Percentiles rank a stretch among this genome's conserved stretches.
Evolutionary conservation across 2,329 filamentous ascomycete species (phyloP).

Genomic region (Cladosporium sp.): DNA sequence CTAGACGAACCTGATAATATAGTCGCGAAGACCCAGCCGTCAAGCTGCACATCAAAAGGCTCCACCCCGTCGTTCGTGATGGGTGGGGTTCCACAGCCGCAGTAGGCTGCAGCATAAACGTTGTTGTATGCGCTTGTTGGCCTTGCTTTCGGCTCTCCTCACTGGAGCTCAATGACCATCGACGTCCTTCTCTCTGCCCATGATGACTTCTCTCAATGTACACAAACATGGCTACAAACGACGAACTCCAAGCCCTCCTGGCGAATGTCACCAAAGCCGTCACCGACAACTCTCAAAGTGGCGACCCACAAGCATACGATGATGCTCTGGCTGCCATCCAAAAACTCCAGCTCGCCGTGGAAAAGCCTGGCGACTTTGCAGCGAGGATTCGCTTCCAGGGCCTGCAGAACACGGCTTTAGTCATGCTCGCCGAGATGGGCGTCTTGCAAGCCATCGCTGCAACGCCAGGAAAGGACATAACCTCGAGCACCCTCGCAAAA

Average conservation of each 20-base stretch:
- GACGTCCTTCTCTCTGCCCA: not conserved
- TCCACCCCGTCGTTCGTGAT: not conserved
- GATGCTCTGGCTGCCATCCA: not conserved
- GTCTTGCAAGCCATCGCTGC: not conserved
- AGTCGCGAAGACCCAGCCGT: not conserved
- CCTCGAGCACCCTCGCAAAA: not conserved
- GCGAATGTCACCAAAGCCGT: not conserved
- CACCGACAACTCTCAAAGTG: not conserved
- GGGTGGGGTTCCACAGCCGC: not conserved
- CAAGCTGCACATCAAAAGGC: not conserved
- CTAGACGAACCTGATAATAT: not conserved
- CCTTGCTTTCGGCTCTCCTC: not conserved
- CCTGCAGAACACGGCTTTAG: not conserved
- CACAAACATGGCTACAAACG: not conserved
- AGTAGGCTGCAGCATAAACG: not conserved
- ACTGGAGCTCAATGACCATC: not conserved
- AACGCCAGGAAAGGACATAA: not conserved
- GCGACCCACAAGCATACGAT: not conserved
- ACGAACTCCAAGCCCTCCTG: not conserved
- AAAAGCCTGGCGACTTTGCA: not conserved
- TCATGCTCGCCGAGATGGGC: slow-evolving; percentile 4
- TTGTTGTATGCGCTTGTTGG: not conserved
- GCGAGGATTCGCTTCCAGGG: not conserved
- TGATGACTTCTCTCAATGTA: not conserved
- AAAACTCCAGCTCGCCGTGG: slow-evolving; percentile 1